Conservation (phyloP, 2,329 filamentous ascomycete genomes). For the Curvularia lunata region DNA sequence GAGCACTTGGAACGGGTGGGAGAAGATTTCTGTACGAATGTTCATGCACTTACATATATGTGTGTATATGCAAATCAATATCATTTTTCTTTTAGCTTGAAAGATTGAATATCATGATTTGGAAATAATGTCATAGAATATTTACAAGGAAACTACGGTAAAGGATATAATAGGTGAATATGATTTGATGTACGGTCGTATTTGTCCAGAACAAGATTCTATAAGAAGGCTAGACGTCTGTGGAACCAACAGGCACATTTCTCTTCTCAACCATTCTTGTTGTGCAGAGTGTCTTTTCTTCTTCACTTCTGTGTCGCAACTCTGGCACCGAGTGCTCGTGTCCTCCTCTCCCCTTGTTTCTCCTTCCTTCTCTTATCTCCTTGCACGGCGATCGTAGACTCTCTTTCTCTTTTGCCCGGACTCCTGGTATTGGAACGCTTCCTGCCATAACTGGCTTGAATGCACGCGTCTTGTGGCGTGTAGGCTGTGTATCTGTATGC, state of each 20-base stretch:
- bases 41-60: neutral
- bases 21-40: neutral
- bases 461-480: neutral
- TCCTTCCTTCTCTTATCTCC: neutral
- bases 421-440: neutral
- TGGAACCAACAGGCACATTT: neutral
- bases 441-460: neutral
- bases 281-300: neutral
- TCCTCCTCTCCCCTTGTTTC: neutral
- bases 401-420: neutral
- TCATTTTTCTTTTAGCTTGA: neutral
- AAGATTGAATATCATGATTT: neutral
- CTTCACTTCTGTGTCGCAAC: neutral
- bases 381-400: neutral
- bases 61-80: constrained; percentile 1
- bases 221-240: neutral
- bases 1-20: too few relatives aligned
- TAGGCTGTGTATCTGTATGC: neutral
- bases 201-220: neutral
- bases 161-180: neutral
- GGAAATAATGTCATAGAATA: neutral
- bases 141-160: neutral
- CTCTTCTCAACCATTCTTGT: neutral
- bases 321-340: neutral
- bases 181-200: neutral